Base-by-base conservation (phyloP, 2,329 filamentous ascomycete genomes). In the Ilyonectria mors-panacis region DNA sequence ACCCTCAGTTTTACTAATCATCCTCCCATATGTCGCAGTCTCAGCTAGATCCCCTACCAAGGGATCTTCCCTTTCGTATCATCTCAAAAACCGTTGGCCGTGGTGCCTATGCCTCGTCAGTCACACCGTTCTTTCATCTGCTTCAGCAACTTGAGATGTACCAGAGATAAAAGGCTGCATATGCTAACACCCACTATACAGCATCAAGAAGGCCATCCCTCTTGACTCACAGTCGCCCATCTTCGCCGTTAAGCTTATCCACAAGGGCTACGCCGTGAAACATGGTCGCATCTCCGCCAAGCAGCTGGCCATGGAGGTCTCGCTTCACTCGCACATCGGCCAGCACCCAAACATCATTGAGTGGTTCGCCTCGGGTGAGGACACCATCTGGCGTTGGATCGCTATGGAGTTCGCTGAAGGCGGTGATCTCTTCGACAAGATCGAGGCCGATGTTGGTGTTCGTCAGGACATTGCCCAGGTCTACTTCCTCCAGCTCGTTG, bases 381-480 rank as follows among this genome's bases (percentile, higher is more conserved):
- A 99, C 78, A 77, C 86, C 0, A 83, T 91, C 19, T 99, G 96
- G 95, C 90, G 93, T 74, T 99, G 96, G 96, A 97, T 99, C 74
- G 95, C 95, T 44, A 98, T 99, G 94, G 96, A 99, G 81, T 92
- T 94, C 73, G 96, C 96, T 51, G 94, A 97, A 75, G 96, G 96
- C 47, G 96, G 96, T 12, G 96, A 99, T 79, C 86, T 99, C 8
- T 99, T 99, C 80, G 96, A 99, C 89, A 99, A 99, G 85, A 98
- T 99, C 75, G 97, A 99, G 83, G 95, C 96, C 19, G 96, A 99
- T 80, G 93, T 95, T 50, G 96, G 96, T 54, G 94, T 98, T n/a
- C 89, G 92, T 7, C 91, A 97, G 80, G 94, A 98, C 78, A 94
- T 99, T 78, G 95, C 96, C 37, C 97, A 99, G 79, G 90, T 98